Evolutionary conservation across 257 asterid genomes (phyloP).

Genomic region (Solanum tacnaense): DNA sequence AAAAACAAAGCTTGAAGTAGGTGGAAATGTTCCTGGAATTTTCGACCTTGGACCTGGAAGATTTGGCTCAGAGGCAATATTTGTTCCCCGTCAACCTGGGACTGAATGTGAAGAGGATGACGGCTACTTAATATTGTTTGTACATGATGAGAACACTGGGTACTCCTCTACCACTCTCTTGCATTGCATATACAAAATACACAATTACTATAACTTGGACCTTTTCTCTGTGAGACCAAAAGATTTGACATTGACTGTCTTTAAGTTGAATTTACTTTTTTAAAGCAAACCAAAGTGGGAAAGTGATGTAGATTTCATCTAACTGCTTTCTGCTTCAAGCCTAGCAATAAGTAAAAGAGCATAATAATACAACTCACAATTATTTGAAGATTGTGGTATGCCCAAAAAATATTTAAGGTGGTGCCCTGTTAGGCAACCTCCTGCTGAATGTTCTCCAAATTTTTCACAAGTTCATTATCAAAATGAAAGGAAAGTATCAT

Average conservation of each 20-base stretch:
- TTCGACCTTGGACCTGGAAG: constrained; percentile 82
- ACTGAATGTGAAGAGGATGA: constrained; percentile 82
- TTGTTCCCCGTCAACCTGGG: constrained; percentile 75
- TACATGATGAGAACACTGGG: constrained; percentile 86
- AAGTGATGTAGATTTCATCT: not conserved
- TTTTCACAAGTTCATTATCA: not conserved
- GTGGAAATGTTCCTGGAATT: constrained; percentile 78
- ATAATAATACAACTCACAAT: not conserved
- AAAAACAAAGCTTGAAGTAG: constrained; percentile 79
- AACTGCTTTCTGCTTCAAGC: not conserved
- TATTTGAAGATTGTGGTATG: not conserved
- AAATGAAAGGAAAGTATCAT: not conserved
- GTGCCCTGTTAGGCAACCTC: not conserved
- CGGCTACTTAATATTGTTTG: constrained; percentile 92
- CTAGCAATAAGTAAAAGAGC: not conserved
- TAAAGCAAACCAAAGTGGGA: not conserved
- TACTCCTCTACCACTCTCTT: constrained; percentile 16
- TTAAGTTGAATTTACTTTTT: not conserved
- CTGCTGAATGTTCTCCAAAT: not conserved
- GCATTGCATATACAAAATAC: not conserved
- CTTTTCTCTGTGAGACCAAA: not conserved
- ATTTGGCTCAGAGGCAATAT: constrained; percentile 93
- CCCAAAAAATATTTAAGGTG: not conserved
- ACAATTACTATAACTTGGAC: not conserved
- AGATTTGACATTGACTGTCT: not conserved